Evolutionary conservation across 1,284 basidiomycete species (phyloP).

Genomic region (Neotropicomus parvogracilis): DNA sequence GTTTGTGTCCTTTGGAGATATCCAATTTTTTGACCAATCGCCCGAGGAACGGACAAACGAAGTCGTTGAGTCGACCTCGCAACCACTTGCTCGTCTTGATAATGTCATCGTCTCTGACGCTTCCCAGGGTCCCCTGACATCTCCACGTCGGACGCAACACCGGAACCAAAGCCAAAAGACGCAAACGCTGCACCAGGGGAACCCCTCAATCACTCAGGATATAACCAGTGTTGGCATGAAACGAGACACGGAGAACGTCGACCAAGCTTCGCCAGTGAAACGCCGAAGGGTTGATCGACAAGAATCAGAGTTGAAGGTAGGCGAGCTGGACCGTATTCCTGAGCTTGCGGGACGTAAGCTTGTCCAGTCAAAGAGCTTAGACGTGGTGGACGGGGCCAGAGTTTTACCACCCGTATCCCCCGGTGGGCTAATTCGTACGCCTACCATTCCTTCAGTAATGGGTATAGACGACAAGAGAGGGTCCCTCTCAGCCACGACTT

Average conservation of each 20-base stretch:
- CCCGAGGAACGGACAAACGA: constrained; percentile 1
- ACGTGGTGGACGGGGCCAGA: background rate
- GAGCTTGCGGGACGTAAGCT: background rate
- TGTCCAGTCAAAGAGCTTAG: background rate
- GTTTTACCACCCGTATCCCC: background rate
- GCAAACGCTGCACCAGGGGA: background rate
- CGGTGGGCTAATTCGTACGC: background rate
- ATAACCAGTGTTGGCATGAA: background rate
- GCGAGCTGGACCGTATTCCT: background rate
- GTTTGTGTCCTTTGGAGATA: constrained; percentile 8
- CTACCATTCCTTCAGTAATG: background rate
- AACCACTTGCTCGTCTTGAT: constrained; percentile 18
- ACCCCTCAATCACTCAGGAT: background rate
- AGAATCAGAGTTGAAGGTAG: background rate
- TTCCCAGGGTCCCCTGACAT: background rate
- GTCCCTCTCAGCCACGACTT: background rate
- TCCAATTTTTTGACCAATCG: background rate
- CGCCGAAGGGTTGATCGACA: constrained; percentile 17
- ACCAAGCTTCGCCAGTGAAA: constrained; percentile 9
- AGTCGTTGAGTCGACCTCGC: background rate
- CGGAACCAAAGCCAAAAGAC: constrained; percentile 2
- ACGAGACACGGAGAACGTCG: constrained; percentile 8
- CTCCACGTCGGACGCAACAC: background rate
- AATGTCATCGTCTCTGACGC: constrained; percentile 10
- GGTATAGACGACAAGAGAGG: background rate